Percentiles rank a stretch among this genome's conserved stretches.
Evolutionary conservation across 2,329 filamentous ascomycete species (phyloP).

Genomic region (Aspergillus flavus): DNA sequence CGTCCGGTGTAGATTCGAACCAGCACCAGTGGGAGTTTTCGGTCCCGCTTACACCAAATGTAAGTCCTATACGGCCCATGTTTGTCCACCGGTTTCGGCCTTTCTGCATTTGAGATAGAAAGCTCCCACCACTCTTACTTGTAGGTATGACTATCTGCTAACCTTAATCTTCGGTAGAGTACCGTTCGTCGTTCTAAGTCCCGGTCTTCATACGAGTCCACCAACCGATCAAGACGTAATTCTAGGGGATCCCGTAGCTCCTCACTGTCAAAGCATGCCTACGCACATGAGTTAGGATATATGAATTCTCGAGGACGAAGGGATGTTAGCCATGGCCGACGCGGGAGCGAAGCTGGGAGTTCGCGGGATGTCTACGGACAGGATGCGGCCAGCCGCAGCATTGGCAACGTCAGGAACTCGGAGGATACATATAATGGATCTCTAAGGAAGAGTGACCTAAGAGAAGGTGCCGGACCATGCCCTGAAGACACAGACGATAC

Average conservation of each 20-base stretch:
- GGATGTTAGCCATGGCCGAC: constrained; percentile 37
- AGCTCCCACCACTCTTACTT: background rate
- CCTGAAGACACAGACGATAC: constrained; percentile 34
- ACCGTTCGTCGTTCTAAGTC: constrained; percentile 31
- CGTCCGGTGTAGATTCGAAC: constrained; percentile 35
- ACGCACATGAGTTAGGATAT: constrained; percentile 33
- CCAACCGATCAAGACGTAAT: constrained; percentile 26
- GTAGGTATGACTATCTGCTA: background rate
- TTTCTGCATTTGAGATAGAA: background rate
- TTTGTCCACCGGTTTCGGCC: background rate
- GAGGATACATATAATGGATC: constrained; percentile 22
- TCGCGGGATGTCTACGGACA: constrained; percentile 39
- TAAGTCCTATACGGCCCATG: constrained; percentile 20
- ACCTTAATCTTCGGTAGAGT: constrained; percentile 27
- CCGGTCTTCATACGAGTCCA: constrained; percentile 43
- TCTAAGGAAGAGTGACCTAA: constrained; percentile 19
- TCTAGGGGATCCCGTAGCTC: constrained; percentile 44
- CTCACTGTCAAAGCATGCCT: constrained; percentile 36
- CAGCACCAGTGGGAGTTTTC: constrained; percentile 42
- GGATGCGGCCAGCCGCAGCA: constrained; percentile 28
- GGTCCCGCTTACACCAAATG: constrained; percentile 39
- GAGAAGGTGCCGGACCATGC: constrained; percentile 21
- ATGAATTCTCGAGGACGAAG: constrained; percentile 35
- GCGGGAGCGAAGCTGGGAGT: constrained; percentile 43
- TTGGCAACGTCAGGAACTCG: constrained; percentile 27